Evolutionary conservation across 2,329 filamentous ascomycete species (phyloP), one percentile per base, ranked within the genome.

Genomic region (Biscogniauxia mediterranea): DNA sequence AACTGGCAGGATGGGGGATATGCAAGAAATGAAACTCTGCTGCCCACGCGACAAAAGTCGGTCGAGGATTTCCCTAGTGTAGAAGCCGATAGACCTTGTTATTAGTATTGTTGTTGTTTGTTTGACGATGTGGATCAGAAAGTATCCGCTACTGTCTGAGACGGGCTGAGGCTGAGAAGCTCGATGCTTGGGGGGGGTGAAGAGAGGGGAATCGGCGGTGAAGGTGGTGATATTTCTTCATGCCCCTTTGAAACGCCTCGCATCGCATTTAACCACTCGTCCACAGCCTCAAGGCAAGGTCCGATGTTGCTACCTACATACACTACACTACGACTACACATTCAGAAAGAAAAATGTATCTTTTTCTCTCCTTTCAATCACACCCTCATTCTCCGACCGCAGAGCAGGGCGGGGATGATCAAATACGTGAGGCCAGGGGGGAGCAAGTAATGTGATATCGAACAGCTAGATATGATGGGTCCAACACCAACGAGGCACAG

Each of bases 21-120:
- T 46, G 38, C 38, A 46, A 46, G 38, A 46, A 46, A 46, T 46
- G 38, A n/a, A 32, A n/a, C 38, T 46, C 17, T 15, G 32, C 8
- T 38, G 32, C 32, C 59, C 56, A 53, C 55, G 21, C 25, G 55
- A 49, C 63, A 67, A 69, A 67, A 66, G 64, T 68, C 68, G 66
- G 66, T 69, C 69, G 68, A 59, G 59, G 50, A 58, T 67, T 65
- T 66, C 58, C 61, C 55, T 59, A n/a, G n/a, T n/a, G n/a, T n/a
- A 58, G 63, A 62, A 65, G 62, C 63, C 56, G 32, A n/a, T 58
- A 55, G 53, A 55, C 58, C 56, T 62, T 62, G 62, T 59, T 59
- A 21, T 62, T 62, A 61, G 57, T 59, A 11, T 21, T 52, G 52
- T 38, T 23, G n/a, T n/a, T n/a, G n/a, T n/a, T n/a, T n/a, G 54